These are phyloP conservation scores for Salinomyces thailandicus DNA, from an alignment of 2,329 filamentous ascomycete species.

Conservation along the genomic window DNA sequence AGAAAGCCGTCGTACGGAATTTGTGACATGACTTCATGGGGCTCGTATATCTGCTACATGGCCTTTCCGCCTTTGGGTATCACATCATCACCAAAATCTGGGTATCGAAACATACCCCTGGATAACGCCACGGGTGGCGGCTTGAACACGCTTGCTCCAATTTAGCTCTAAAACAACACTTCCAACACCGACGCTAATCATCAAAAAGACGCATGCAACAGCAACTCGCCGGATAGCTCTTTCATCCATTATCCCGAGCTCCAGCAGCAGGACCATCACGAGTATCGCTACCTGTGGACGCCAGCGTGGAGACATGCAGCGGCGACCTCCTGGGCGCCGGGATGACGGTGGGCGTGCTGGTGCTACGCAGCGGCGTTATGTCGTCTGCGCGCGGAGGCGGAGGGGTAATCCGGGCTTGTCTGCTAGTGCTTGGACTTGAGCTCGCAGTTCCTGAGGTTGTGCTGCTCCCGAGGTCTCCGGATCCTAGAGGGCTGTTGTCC, in stretches of 20 bases:
- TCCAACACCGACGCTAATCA: background rate
- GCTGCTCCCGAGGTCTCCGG: slow-evolving; percentile 5
- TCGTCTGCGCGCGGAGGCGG: slow-evolving; percentile 21
- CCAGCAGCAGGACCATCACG: too few relatives aligned
- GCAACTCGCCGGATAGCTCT: too few relatives aligned
- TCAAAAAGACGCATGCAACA: background rate
- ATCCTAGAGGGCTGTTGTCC: slow-evolving; percentile 5
- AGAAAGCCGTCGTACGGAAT: too few relatives aligned
- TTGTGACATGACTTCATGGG: too few relatives aligned
- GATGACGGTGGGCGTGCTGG: slow-evolving; percentile 14
- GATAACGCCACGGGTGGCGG: too few relatives aligned
- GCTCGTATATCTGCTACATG: too few relatives aligned
- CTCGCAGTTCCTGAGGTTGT: too few relatives aligned
- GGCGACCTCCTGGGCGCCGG: slow-evolving; percentile 16
- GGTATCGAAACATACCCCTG: too few relatives aligned
- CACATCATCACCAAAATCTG: too few relatives aligned
- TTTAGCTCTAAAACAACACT: background rate
- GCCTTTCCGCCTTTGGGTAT: background rate
- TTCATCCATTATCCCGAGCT: too few relatives aligned
- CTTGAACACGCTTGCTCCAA: too few relatives aligned
- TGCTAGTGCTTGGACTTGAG: slow-evolving; percentile 1
- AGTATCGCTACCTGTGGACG: too few relatives aligned
- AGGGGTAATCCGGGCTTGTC: background rate
- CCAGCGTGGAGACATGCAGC: slow-evolving; percentile 1
- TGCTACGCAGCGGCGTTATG: slow-evolving; percentile 17